Evolutionary conservation across 2,329 filamentous ascomycete species (phyloP).

Genomic region (Chlorencoelia australis): DNA sequence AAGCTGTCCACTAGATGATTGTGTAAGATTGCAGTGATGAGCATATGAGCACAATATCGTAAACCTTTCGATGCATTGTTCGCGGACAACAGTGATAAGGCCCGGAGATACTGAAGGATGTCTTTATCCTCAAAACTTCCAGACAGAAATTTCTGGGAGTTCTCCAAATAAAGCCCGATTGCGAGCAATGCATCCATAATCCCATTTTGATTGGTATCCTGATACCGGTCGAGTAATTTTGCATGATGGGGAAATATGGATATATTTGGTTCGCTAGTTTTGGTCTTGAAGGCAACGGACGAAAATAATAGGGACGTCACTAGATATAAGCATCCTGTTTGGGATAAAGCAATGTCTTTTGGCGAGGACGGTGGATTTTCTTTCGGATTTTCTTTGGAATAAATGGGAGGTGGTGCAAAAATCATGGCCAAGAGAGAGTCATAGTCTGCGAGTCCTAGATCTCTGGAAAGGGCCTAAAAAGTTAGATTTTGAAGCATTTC

Average conservation of each 20-base stretch:
- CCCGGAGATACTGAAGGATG: slow-evolving; percentile 51
- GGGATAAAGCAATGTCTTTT: slow-evolving; percentile 46
- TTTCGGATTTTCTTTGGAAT: slow-evolving; percentile 30
- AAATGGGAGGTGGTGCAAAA: slow-evolving; percentile 33
- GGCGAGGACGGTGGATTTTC: slow-evolving; percentile 37
- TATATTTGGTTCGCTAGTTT: slow-evolving; percentile 42
- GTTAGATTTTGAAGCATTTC: slow-evolving; percentile 12
- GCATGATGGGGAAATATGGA: slow-evolving; percentile 52
- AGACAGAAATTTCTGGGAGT: slow-evolving; percentile 35
- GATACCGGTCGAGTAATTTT: slow-evolving; percentile 41
- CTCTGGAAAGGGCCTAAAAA: slow-evolving; percentile 37
- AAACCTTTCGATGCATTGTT: slow-evolving; percentile 29
- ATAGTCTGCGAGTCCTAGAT: slow-evolving; percentile 42
- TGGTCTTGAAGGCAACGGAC: slow-evolving; percentile 48
- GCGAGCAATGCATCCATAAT: slow-evolving; percentile 49
- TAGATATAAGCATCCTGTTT: slow-evolving; percentile 48
- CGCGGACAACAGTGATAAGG: slow-evolving; percentile 29
- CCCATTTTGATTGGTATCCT: slow-evolving; percentile 38
- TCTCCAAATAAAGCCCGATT: slow-evolving; percentile 49
- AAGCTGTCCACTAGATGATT: slow-evolving; percentile 48
- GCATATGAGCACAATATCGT: slow-evolving; percentile 28
- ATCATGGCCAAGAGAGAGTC: slow-evolving; percentile 37
- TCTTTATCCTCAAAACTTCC: slow-evolving; percentile 28
- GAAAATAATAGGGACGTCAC: slow-evolving; percentile 54
- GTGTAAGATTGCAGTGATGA: slow-evolving; percentile 34